Conservation (phyloP, 176 grass and related monocot genomes). For the Sorghum bicolor region Sorghum_bicolor_NCBIv3 NC_012876.2:5801501-5802000, state of each 20-base stretch:
- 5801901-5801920: slow-evolving; percentile 74
- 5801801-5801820: slow-evolving; percentile 74
- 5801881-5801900: slow-evolving; percentile 68
- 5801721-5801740: slow-evolving; percentile 51
- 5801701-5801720: slow-evolving; percentile 74
- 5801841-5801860: slow-evolving; percentile 59
- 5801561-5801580: slow-evolving; percentile 49
- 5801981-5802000: slow-evolving; percentile 54
- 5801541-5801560: slow-evolving; percentile 57
- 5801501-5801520: slow-evolving; percentile 61
- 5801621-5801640: slow-evolving; percentile 73
- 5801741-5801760: slow-evolving; percentile 58
- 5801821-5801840: slow-evolving; percentile 96
- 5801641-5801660: slow-evolving; percentile 90
- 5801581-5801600: slow-evolving; percentile 21
- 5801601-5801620: slow-evolving; percentile 47
- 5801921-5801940: slow-evolving; percentile 84
- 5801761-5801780: slow-evolving; percentile 67
- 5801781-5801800: slow-evolving; percentile 75
- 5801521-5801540: slow-evolving; percentile 54
- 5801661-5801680: slow-evolving; percentile 97
- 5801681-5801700: slow-evolving; percentile 98
- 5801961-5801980: slow-evolving; percentile 88
- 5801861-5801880: slow-evolving; percentile 38
- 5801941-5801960: slow-evolving; percentile 80